Evolutionary conservation across 306 rosid genomes (phyloP).

Genomic region (Cucurbita maxima): DNA sequence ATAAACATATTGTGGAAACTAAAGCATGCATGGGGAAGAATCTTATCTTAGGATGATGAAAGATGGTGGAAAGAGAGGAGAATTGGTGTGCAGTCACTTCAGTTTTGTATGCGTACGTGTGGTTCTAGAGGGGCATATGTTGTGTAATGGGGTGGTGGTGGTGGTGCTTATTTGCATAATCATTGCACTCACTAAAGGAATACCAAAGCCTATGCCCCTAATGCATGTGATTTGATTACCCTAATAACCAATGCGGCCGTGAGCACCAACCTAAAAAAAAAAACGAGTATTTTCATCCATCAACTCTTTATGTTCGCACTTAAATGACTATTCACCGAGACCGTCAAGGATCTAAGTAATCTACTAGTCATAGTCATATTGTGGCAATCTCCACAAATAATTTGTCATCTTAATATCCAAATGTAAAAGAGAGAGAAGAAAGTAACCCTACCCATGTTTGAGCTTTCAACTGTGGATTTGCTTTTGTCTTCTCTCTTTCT

Average conservation of each 20-base stretch:
- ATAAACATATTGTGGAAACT: too few species aligned
- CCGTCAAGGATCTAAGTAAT: too few species aligned
- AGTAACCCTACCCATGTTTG: neutral
- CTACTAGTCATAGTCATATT: too few species aligned
- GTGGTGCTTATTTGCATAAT: constrained; percentile 48
- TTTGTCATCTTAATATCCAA: neutral
- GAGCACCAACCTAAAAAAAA: neutral
- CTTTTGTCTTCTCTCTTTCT: constrained; percentile 3
- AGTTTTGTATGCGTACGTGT: neutral
- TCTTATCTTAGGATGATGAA: neutral
- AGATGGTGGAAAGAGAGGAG: neutral
- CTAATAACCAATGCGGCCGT: constrained; percentile 8
- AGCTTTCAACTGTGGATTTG: constrained; percentile 17
- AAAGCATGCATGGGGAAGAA: too few species aligned
- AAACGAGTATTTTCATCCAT: too few species aligned
- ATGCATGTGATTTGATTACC: neutral
- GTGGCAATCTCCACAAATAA: too few species aligned
- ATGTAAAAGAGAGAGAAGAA: neutral
- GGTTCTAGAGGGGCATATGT: neutral
- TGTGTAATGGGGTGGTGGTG: constrained; percentile 28
- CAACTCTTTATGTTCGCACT: too few species aligned
- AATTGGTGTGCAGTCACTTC: neutral
- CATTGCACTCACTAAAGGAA: constrained; percentile 49
- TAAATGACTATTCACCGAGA: too few species aligned
- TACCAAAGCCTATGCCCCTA: neutral